Evolutionary conservation across 345 rosid genomes (phyloP), one percentile per base, ranked within the genome.

Genomic region (Moricandia moricandioides): DNA sequence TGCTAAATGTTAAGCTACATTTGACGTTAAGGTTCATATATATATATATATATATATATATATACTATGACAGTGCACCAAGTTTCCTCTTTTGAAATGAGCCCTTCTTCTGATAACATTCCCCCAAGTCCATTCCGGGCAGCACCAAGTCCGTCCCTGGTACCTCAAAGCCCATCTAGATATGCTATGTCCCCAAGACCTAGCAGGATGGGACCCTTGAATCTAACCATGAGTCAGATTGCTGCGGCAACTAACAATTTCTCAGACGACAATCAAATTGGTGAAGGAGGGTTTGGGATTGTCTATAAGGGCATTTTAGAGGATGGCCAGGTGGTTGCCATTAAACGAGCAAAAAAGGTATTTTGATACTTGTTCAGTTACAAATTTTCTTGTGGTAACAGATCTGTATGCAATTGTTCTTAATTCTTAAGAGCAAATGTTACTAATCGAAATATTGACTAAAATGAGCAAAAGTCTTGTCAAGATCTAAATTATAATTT

Each of bases 331-430:
- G 67, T 86, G 71, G 96, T 95, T 59, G 99, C 99, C 77, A 86
- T 95, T 62, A 95, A 95, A 88, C 89, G 99, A 82, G 99, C 91
- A 55, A 95, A 92, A 84, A 90, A 86, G 93, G 99, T 90, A 81
- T 29, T 65, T 12, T 69, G 17, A 16, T 65, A 4, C 27, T 68
- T 62, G 14, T 67, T 18, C 30, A 21, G 56, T 73, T 71, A 45
- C 7, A 35, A 21, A 3, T 49, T 66, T 51, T 51, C 47, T 62
- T 49, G 18, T 49, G 43, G 43, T 62, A 37, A 30, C 56, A 52
- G 12, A 68, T 43, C 7, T 54, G 1, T 34, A 37, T 37, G 43
- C 43, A 37, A 9, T 37, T 11, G 43, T 21, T 21, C 24, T 21
- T 21, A 21, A 21, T 21, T 21, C 24, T 21, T 21, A 21, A 21